A percentile compares a stretch with the other conserved stretches of the same genome.
Conservation (phyloP, 805 yeast species). For the Lipomyces oligophaga region DNA sequence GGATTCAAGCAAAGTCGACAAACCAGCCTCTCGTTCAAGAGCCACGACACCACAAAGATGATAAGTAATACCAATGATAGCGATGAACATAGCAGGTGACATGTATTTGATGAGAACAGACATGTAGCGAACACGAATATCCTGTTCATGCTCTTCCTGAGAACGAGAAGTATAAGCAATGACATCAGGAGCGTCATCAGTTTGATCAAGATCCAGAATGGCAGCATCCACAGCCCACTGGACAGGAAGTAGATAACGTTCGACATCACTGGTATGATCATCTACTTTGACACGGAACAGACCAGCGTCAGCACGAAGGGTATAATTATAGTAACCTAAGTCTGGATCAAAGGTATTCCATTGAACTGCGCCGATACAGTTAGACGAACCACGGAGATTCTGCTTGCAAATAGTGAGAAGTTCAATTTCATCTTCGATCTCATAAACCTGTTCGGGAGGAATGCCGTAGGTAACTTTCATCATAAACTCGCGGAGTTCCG, state of each 20-base stretch:
- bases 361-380: slow-evolving; percentile 38
- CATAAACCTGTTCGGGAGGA: slow-evolving; percentile 32
- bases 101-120: slow-evolving; percentile 33
- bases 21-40: slow-evolving; percentile 36
- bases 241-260: slow-evolving; percentile 36
- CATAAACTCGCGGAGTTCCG: slow-evolving; percentile 34
- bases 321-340: slow-evolving; percentile 36
- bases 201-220: slow-evolving; percentile 33
- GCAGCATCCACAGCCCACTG: slow-evolving; percentile 33
- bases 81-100: slow-evolving; percentile 38
- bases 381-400: slow-evolving; percentile 36
- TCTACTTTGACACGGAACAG: slow-evolving; percentile 32
- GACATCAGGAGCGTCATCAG: slow-evolving; percentile 32
- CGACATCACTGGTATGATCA: slow-evolving; percentile 33
- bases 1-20: slow-evolving; percentile 34
- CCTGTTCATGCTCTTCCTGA: slow-evolving; percentile 31
- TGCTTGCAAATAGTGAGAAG: slow-evolving; percentile 34
- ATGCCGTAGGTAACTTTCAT: slow-evolving; percentile 34
- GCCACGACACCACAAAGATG: slow-evolving; percentile 38
- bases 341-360: slow-evolving; percentile 36
- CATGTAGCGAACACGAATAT: slow-evolving; percentile 33
- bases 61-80: slow-evolving; percentile 39
- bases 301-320: slow-evolving; percentile 39
- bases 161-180: slow-evolving; percentile 36
- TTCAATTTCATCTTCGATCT: slow-evolving; percentile 30